Evolutionary conservation across 208 protist genomes (phyloP).

Genomic region (Leishmania martiniquensis): DNA sequence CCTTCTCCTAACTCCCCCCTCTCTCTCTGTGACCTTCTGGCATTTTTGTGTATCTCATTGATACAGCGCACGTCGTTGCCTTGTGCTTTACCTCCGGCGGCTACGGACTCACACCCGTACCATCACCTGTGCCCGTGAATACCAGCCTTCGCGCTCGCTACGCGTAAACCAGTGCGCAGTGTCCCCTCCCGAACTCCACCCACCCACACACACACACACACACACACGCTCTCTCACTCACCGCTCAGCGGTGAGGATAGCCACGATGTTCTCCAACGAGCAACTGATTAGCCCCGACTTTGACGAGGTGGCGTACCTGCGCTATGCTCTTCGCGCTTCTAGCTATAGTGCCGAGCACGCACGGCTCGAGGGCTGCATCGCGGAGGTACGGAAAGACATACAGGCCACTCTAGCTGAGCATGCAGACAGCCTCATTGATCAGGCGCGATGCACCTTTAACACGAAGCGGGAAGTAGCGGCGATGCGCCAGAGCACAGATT

Average conservation of each 20-base stretch:
- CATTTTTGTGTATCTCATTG: neutral
- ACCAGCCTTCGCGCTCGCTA: neutral
- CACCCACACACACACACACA: neutral
- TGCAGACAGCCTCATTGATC: conserved; percentile 56
- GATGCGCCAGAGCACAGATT: conserved; percentile 52
- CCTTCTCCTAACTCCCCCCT: neutral
- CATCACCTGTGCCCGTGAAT: neutral
- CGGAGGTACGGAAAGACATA: conserved; percentile 49
- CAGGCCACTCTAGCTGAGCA: conserved; percentile 59
- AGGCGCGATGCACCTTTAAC: conserved; percentile 61
- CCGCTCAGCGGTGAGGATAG: neutral
- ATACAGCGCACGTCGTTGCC: neutral
- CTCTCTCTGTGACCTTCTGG: neutral
- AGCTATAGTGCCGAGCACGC: conserved; percentile 46
- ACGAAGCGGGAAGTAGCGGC: conserved; percentile 55
- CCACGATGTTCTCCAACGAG: conserved; percentile 72
- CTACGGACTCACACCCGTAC: neutral
- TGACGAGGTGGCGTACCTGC: conserved; percentile 80
- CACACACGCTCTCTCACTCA: neutral
- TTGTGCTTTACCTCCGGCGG: neutral
- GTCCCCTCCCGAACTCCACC: neutral
- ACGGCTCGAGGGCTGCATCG: conserved; percentile 57
- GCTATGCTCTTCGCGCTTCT: conserved; percentile 65
- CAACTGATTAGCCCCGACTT: conserved; percentile 72
- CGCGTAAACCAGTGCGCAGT: too few relatives aligned